Evolutionary conservation across 2,329 filamentous ascomycete genomes (phyloP).

Genomic region (Penicillium palitans): DNA sequence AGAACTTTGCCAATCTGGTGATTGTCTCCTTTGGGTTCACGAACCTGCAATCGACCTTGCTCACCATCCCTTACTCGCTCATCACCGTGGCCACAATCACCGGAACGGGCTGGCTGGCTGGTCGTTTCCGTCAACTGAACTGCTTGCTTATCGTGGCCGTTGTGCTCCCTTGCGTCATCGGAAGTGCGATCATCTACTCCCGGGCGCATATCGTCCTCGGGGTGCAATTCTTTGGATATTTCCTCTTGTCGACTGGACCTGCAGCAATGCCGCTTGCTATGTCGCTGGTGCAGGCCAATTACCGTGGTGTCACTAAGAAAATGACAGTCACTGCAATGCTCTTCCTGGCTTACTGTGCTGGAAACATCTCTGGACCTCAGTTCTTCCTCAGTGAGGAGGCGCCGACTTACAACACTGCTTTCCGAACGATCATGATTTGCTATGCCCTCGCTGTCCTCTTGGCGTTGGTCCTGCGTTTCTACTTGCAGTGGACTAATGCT

Average conservation of each 20-base stretch:
- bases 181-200: constrained; percentile 56
- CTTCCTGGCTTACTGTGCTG: constrained; percentile 57
- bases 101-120: constrained; percentile 53
- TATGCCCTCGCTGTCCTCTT: constrained; percentile 54
- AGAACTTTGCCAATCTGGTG: constrained; percentile 48
- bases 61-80: constrained; percentile 61
- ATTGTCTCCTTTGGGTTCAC: constrained; percentile 25
- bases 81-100: constrained; percentile 52
- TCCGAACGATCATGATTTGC: constrained; percentile 58
- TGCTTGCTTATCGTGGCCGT: constrained; percentile 54
- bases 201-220: constrained; percentile 42
- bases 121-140: constrained; percentile 53
- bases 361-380: constrained; percentile 59
- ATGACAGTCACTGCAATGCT: constrained; percentile 59
- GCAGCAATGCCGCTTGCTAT: constrained; percentile 57
- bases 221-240: constrained; percentile 59
- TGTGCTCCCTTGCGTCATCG: constrained; percentile 54
- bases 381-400: constrained; percentile 54
- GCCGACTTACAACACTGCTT: constrained; percentile 56
- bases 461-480: constrained; percentile 48
- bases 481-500: constrained; percentile 51
- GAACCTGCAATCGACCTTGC: constrained; percentile 36
- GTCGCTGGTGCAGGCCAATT: constrained; percentile 58
- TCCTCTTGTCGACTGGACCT: constrained; percentile 56
- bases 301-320: constrained; percentile 60